Evolutionary conservation across 2,329 filamentous ascomycete genomes (phyloP).

Genomic region (Chaetothyriales sp.): DNA sequence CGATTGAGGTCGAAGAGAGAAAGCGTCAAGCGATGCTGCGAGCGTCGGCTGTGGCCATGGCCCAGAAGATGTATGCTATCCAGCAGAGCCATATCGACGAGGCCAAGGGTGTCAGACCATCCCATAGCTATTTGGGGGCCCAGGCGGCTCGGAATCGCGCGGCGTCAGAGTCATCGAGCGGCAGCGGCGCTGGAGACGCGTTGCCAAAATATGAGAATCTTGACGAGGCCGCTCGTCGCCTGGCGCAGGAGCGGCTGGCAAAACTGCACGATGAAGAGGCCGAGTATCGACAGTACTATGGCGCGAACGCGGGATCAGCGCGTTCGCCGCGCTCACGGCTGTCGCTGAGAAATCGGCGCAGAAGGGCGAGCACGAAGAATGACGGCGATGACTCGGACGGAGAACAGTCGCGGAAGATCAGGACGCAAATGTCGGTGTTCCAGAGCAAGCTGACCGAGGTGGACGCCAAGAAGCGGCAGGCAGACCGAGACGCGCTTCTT

Average conservation of each 20-base stretch:
- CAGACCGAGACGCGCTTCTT: slow-evolving; percentile 62
- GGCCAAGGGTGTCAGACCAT: slow-evolving; percentile 22
- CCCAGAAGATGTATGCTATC: slow-evolving; percentile 66
- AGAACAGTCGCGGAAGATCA: slow-evolving; percentile 57
- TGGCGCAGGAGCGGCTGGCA: slow-evolving; percentile 69
- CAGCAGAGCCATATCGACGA: slow-evolving; percentile 51
- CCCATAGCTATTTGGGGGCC: slow-evolving; percentile 25
- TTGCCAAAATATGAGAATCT: slow-evolving; percentile 37
- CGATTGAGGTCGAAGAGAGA: slow-evolving; percentile 59
- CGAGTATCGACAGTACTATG: slow-evolving; percentile 66
- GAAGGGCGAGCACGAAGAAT: slow-evolving; percentile 43
- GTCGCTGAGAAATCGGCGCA: slow-evolving; percentile 44
- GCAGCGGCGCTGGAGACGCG: slow-evolving; percentile 2
- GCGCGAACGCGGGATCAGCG: slow-evolving; percentile 37
- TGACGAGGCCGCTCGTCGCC: slow-evolving; percentile 74
- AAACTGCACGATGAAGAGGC: slow-evolving; percentile 62
- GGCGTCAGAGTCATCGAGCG: slow-evolving; percentile 14
- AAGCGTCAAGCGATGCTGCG: slow-evolving; percentile 58
- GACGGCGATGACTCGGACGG: slow-evolving; percentile 50
- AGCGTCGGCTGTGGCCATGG: slow-evolving; percentile 79
- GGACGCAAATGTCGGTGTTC: slow-evolving; percentile 66
- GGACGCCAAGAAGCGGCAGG: slow-evolving; percentile 58
- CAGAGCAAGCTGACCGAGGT: slow-evolving; percentile 53
- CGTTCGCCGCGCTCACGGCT: slow-evolving; percentile 39
- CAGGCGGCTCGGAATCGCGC: slow-evolving; percentile 23